Evolutionary conservation across 306 rosid species (phyloP), one percentile per base, ranked within the genome.

Genomic region (Medicago lupulina): DNA sequence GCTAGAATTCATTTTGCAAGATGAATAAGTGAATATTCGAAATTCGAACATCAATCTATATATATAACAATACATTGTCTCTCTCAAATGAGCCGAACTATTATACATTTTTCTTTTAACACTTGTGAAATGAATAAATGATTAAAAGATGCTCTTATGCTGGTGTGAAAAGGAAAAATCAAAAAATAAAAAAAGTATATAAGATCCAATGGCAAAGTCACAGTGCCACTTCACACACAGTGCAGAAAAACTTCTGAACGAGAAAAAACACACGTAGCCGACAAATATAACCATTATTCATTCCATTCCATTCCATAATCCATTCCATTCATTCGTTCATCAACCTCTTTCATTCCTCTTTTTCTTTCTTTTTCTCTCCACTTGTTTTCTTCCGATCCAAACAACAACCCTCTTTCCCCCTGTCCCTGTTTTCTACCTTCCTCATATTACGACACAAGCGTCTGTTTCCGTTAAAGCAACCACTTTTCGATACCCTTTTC

Each of bases 311-410:
- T 34, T 62, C 46, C 15, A 34, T 63, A n/a, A 21, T 64, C 15
- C 13, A 51, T 50, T 50, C 57, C 16, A 28, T 28, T 74, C 67
- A 69, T 85, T 73, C 79, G 28, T 76, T 75, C 77, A 28, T 28
- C 31, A 28, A 28, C 31, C 31, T 28, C 31, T 28, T 28, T 28
- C 82, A 18, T 17, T 18, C 75, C 67, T 79, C 67, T 31, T 4
- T 31, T 25, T 25, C 28, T 54, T 31, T 69, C 46, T 16, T 60
- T 60, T 55, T 74, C 54, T 25, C 16, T 47, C 61, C 61, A 55
- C 31, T n/a, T 25, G 3, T 61, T 61, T 61, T 61, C 67, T 61
- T 31, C 67, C 43, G 39, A 61, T 61, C 67, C 67, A 61, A 61
- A 61, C 67, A 61, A 31, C 66, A 43, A 43, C 51, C 6, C 9